A percentile compares a stretch with the other conserved stretches of the same genome.
Evolutionary conservation across 371 early-diverging fungal genomes (phyloP).

Genomic region (Rhizopus stolonifer): DNA sequence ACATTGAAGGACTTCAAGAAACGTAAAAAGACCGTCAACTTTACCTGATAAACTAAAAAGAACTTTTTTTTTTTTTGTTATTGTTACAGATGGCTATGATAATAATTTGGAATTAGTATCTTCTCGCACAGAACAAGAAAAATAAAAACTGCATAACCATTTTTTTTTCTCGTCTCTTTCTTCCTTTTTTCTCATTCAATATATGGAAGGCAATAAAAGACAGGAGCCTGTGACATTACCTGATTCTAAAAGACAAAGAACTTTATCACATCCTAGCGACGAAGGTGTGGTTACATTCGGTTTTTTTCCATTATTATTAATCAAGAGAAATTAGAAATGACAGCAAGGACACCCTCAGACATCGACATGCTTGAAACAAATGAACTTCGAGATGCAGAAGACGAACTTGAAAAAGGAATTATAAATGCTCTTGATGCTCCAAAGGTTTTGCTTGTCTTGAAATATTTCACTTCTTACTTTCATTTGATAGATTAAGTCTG

Average conservation of each 20-base stretch:
- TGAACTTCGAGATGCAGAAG: constrained; percentile 1
- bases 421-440: constrained; percentile 15
- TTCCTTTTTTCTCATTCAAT: constrained; percentile 10
- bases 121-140: constrained; percentile 28
- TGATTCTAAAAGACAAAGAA: constrained; percentile 27
- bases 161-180: constrained; percentile 1
- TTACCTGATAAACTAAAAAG: too few relatives aligned
- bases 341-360: constrained; percentile 11
- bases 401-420: constrained; percentile 15
- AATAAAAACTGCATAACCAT: background rate
- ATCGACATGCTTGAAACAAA: constrained; percentile 17
- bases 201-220: constrained; percentile 18
- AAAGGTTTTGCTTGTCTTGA: constrained; percentile 3
- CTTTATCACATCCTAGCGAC: constrained; percentile 15
- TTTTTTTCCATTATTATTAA: background rate
- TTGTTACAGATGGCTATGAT: constrained; percentile 39
- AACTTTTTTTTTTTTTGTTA: background rate
- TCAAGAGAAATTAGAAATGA: constrained; percentile 12
- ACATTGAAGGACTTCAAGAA: constrained; percentile 73
- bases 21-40: constrained; percentile 33
- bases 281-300: constrained; percentile 12
- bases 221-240: constrained; percentile 27
- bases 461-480: background rate
- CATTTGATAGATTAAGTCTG: constrained; percentile 24
- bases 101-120: constrained; percentile 34